Evolutionary conservation across 2,329 filamentous ascomycete genomes (phyloP), one percentile per base, ranked within the genome.

Genomic region (Phoma sp.): DNA sequence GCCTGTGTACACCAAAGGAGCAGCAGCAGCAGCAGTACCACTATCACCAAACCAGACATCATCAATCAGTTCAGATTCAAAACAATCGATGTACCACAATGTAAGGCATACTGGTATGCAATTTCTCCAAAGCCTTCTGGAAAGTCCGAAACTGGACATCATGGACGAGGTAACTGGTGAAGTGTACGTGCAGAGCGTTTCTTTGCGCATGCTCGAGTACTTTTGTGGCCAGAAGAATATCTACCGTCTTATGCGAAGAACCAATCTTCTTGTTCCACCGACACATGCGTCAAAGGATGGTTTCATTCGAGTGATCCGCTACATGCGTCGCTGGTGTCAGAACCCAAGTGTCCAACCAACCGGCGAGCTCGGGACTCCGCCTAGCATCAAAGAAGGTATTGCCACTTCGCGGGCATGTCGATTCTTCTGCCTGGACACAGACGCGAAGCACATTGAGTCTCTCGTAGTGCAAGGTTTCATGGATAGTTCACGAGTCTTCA

Each of bases 301-400:
- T 2, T 26, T 53, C 9, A 15, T 38, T 5, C 32, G 46, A 5
- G 46, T 54, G 10, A 28, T 57, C 9, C 28, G 50, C 14, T 57
- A 49, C 25, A 57, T 57, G 50, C 42, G 38, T 10, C 45, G 46
- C 20, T 53, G 45, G 30, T 54, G 55, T 23, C 33, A 33, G 2
- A 5, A 25, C 23, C 23, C 21, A 11, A 20, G 28, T 1, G 36
- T 32, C 14, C 25, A 28, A 9, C 28, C 30, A 2, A 42, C 28
- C 2, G 40, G 45, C 6, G 50, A 53, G 14, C 25, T 57, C 4
- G 25, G n/a, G 4, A 48, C 46, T 1, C 56, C 56, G 9, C 47
- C 43, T 10, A 39, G 42, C 25, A 32, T 48, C 18, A 45, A 38
- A 17, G 51, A 52, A 25, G 47, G 45, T 4, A 50, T 57, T 7